A percentile compares a stretch with the other conserved stretches of the same genome.
phyloP scores from a whole-genome alignment of 148 eudicot genomes.

The Nyssa sinensis region DNA sequence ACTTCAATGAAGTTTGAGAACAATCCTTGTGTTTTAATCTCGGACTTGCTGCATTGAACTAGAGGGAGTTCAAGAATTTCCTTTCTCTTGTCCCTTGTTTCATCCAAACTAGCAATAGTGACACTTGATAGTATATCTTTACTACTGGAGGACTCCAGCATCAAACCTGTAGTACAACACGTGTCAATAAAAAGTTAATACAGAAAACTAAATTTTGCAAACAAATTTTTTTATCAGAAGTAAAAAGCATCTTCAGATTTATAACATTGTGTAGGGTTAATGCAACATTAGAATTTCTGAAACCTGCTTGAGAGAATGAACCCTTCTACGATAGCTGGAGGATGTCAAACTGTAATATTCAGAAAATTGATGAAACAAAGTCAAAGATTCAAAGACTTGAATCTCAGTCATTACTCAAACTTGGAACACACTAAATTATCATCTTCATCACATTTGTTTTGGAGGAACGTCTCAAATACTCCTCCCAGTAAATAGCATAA shows the following conservation, averaged over 20 bases:
- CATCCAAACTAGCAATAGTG: conserved; percentile 13
- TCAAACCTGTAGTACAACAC: conserved; percentile 7
- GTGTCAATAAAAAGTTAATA: background rate
- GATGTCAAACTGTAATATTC: background rate
- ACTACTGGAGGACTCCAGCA: conserved; percentile 15
- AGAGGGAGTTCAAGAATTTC: conserved; percentile 11
- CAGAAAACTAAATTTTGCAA: background rate
- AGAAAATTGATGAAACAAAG: background rate
- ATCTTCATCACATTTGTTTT: no score
- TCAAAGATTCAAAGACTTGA: no score
- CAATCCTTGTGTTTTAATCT: conserved; percentile 4
- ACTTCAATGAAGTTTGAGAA: conserved; percentile 9
- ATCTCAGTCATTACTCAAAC: background rate
- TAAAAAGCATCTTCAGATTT: background rate
- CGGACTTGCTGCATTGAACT: conserved; percentile 12
- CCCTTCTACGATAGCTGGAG: background rate
- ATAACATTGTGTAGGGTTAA: background rate
- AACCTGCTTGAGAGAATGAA: background rate
- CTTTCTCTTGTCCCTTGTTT: conserved; percentile 7
- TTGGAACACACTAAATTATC: background rate
- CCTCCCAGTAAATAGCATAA: no score
- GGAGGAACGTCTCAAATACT: no score
- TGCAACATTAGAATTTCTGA: background rate
- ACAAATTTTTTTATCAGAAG: background rate
- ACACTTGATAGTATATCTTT: conserved; percentile 17